These are phyloP conservation scores for Tricholoma flavovirens DNA, from an alignment of 768 basidiomycete genomes.

Conservation along the genomic window DNA sequence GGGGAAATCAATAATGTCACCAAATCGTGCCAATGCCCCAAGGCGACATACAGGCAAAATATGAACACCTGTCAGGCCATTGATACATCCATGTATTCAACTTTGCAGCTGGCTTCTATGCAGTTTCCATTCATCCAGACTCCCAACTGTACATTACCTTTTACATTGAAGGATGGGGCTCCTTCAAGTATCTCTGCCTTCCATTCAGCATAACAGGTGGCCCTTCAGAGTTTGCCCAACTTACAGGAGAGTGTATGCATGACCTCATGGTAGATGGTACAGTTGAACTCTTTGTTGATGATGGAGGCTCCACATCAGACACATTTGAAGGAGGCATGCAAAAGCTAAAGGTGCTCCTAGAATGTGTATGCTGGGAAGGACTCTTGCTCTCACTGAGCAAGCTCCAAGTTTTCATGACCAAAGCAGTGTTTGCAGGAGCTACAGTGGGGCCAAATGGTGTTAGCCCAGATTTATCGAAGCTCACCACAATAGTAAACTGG, in stretches of 20 bases:
- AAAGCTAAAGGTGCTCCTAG: slow-evolving; percentile 20
- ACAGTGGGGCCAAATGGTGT: too few relatives aligned
- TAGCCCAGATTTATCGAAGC: slow-evolving; percentile 26
- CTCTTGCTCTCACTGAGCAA: slow-evolving; percentile 32
- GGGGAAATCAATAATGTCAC: slow-evolving; percentile 24
- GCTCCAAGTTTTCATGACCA: slow-evolving; percentile 27
- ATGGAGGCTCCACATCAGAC: slow-evolving; percentile 29
- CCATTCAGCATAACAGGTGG: slow-evolving; percentile 36
- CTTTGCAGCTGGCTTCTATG: slow-evolving; percentile 32
- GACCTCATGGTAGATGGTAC: slow-evolving; percentile 19
- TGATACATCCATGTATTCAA: slow-evolving; percentile 28
- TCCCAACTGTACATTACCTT: slow-evolving; percentile 24
- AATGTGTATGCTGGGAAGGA: slow-evolving; percentile 15
- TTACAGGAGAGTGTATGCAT: slow-evolving; percentile 19
- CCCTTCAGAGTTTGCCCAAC: slow-evolving; percentile 28
- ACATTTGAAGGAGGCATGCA: slow-evolving; percentile 22
- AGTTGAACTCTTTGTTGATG: slow-evolving; percentile 36
- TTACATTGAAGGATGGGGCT: slow-evolving; percentile 32
- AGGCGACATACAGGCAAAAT: slow-evolving; percentile 33
- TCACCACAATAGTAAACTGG: slow-evolving; percentile 22
- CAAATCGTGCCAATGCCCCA: slow-evolving; percentile 24
- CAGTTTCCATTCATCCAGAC: slow-evolving; percentile 4
- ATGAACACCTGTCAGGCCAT: slow-evolving; percentile 27
- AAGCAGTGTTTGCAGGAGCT: too few relatives aligned
- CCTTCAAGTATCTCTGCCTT: slow-evolving; percentile 27